A percentile compares a stretch with the other conserved stretches of the same genome.
Conservation (phyloP, 805 yeast genomes). For the Sugiyamaella chiloensis region DNA sequence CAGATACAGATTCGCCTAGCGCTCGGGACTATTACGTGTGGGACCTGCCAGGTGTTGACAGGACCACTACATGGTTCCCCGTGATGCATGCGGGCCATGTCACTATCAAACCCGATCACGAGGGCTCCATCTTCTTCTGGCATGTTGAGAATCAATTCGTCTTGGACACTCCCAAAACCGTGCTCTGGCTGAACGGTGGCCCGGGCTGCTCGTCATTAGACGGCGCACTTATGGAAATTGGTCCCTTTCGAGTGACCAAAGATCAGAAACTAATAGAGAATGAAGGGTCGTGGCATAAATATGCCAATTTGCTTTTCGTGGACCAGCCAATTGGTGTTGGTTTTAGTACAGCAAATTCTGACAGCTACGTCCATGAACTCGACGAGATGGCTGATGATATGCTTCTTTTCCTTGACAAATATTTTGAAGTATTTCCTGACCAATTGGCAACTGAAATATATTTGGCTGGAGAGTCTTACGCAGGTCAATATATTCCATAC, state of each 20-base stretch:
- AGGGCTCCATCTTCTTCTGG: slow-evolving; percentile 76
- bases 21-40: slow-evolving; percentile 32
- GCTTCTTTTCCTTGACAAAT: slow-evolving; percentile 60
- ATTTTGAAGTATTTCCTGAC: slow-evolving; percentile 69
- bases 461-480: slow-evolving; percentile 93
- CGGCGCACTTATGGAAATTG: slow-evolving; percentile 89
- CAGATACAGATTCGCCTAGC: slow-evolving; percentile 1
- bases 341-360: slow-evolving; percentile 58
- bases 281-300: slow-evolving; percentile 79
- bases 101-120: slow-evolving; percentile 49
- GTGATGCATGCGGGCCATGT: slow-evolving; percentile 54
- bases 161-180: slow-evolving; percentile 33
- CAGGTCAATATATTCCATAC: slow-evolving; percentile 95
- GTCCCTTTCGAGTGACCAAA: slow-evolving; percentile 69
- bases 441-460: slow-evolving; percentile 60
- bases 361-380: slow-evolving; percentile 37
- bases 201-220: slow-evolving; percentile 99
- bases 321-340: slow-evolving; percentile 98
- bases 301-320: slow-evolving; percentile 75
- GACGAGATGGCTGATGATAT: slow-evolving; percentile 59
- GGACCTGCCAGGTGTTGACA: slow-evolving; percentile 33
- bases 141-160: slow-evolving; percentile 43
- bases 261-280: slow-evolving; percentile 48
- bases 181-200: slow-evolving; percentile 95
- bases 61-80: slow-evolving; percentile 31